These are phyloP conservation scores for Blastobotrys malaysiensis DNA, from an alignment of 1,139 yeast species.

Conservation along the genomic window DNA sequence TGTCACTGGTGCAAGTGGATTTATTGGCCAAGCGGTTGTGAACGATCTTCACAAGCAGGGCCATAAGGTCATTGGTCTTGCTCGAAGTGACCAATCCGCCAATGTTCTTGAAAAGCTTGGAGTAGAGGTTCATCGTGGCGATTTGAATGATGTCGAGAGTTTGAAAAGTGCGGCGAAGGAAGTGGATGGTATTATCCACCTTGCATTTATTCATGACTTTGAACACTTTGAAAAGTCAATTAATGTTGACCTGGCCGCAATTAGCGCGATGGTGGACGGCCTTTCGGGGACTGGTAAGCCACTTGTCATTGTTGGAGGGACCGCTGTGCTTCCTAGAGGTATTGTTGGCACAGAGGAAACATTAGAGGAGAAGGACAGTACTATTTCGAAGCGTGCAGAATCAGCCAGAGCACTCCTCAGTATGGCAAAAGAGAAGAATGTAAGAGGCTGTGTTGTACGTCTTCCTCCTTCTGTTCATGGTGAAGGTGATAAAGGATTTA, in stretches of 20 bases:
- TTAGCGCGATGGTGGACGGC: conserved; percentile 25
- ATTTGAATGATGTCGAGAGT: conserved; percentile 25
- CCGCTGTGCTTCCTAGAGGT: conserved; percentile 1
- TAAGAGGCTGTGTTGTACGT: conserved; percentile 1
- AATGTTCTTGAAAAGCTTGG: background rate
- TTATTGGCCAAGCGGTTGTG: conserved; percentile 13
- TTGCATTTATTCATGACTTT: conserved; percentile 34
- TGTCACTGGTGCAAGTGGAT: conserved; percentile 18
- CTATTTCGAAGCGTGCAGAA: background rate
- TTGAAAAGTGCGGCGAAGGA: conserved; percentile 27
- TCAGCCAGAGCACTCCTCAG: background rate
- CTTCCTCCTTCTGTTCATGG: conserved; percentile 5
- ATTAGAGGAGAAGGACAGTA: background rate
- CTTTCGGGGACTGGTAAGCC: conserved; percentile 26
- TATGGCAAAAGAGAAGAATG: background rate
- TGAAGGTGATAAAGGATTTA: conserved; percentile 22
- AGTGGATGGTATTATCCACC: conserved; percentile 35
- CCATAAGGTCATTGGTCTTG: conserved; percentile 16
- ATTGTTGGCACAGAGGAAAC: conserved; percentile 1
- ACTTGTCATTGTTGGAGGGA: background rate
- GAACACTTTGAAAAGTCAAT: conserved; percentile 14
- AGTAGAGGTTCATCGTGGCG: conserved; percentile 22
- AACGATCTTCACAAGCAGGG: conserved; percentile 10
- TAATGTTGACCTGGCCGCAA: conserved; percentile 25
- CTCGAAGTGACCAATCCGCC: conserved; percentile 7